Evolutionary conservation across 2,329 filamentous ascomycete genomes (phyloP), one percentile per base, ranked within the genome.

Genomic region (Niveomyces coronatus): DNA sequence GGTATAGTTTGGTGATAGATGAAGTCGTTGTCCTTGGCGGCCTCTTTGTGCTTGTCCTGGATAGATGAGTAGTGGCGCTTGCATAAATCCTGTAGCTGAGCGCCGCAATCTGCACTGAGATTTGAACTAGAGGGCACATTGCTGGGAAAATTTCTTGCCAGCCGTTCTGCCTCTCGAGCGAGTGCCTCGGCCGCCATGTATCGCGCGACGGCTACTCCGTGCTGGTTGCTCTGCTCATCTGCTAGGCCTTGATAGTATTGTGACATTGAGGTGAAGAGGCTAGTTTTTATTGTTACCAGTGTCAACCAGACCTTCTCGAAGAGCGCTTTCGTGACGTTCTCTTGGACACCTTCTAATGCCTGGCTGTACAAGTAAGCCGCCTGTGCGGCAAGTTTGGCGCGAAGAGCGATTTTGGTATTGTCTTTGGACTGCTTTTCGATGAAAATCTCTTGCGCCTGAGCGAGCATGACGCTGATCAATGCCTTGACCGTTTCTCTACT

Each of bases 1-100:
- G 91, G 89, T 2, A 98, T 81, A 2, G 78, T 80, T 50, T 96
- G 86, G 56, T 98, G 91, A 54, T 98, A 98, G 55, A 98, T 94
- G 59, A 91, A 96, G 56, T 98, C 91, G 49, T 98, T 98, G 58
- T 98, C 91, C 53, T 94, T 94, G 48, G 74, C 70, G 35, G 88
- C 71, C 44, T 85, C 79, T 14, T 68, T 67, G 16, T 94, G 65
- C 56, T 84, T 88, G 44, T 89, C 83, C 54, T 94, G 83, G 3
- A 94, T 81, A 22, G 77, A 81, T 0, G 82, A 70, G 19, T 84
- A 62, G 50, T 96, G 89, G 44, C 87, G 76, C 57, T 86, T 94
- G 13, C 85, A 80, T 46, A 94, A 74, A 23, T 94, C 87, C n/a
- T 76, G 66, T 24, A 98, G 63, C 37, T 79, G 70, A 1, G 70